Evolutionary conservation across 148 eudicot genomes (phyloP).

Genomic region (Bassia scoparia): DNA sequence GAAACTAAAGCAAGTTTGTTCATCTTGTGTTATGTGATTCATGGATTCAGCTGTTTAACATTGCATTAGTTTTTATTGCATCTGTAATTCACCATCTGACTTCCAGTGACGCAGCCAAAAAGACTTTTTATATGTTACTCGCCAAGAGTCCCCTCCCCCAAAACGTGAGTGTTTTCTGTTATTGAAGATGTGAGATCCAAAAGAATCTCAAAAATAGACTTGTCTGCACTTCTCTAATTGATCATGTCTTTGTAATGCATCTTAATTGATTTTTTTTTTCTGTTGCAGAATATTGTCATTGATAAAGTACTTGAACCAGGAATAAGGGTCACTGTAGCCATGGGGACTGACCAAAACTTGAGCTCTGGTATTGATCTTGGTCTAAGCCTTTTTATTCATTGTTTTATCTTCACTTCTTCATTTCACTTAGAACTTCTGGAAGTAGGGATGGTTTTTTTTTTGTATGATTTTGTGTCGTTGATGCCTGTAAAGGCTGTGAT

Average conservation of each 20-base stretch:
- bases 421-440: background rate
- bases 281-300: slow-evolving; percentile 70
- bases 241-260: background rate
- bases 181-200: background rate
- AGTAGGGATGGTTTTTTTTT: background rate
- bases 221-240: background rate
- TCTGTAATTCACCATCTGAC: background rate
- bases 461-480: background rate
- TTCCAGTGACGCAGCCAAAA: background rate
- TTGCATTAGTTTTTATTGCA: background rate
- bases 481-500: background rate
- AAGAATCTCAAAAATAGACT: background rate
- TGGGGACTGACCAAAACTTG: slow-evolving; percentile 76
- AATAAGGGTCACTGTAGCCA: slow-evolving; percentile 72
- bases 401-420: background rate
- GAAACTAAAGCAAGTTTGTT: background rate
- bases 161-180: background rate
- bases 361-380: slow-evolving; percentile 45
- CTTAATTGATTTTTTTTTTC: slow-evolving; percentile 20
- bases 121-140: background rate
- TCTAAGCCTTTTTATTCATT: slow-evolving; percentile 6
- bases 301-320: slow-evolving; percentile 81
- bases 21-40: background rate
- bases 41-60: background rate
- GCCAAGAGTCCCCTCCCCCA: background rate